Evolutionary conservation across 805 yeast genomes (phyloP).

Genomic region (Wickerhamomyces alni): DNA sequence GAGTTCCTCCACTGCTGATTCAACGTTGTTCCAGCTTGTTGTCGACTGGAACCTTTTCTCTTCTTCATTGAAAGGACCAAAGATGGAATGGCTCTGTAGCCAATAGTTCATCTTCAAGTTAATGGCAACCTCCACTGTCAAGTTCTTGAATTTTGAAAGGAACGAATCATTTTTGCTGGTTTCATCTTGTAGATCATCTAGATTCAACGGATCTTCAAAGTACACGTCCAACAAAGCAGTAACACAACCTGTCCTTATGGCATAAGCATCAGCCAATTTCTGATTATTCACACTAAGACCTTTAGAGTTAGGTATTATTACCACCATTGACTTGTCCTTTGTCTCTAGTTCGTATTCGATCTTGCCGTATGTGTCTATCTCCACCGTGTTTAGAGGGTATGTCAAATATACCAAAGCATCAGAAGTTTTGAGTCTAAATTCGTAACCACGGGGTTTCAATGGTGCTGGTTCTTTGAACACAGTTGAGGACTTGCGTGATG

Average conservation of each 20-base stretch:
- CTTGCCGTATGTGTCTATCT: constrained; percentile 20
- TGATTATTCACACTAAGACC: constrained; percentile 19
- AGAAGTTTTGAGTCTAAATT: constrained; percentile 13
- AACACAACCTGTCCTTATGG: constrained; percentile 23
- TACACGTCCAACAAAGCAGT: constrained; percentile 20
- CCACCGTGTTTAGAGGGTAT: constrained; percentile 16
- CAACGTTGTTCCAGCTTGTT: constrained; percentile 13
- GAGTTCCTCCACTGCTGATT: constrained; percentile 15
- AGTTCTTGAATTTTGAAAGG: constrained; percentile 13
- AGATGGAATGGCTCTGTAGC: constrained; percentile 18
- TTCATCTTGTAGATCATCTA: constrained; percentile 3
- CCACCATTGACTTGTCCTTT: constrained; percentile 21
- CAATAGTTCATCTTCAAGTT: constrained; percentile 15
- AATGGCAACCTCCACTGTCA: constrained; percentile 15
- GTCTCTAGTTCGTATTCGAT: constrained; percentile 20
- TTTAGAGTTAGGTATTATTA: constrained; percentile 20
- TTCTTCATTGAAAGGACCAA: constrained; percentile 15
- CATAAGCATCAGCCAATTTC: constrained; percentile 22
- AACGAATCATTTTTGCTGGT: constrained; percentile 3
- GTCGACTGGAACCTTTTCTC: constrained; percentile 13
- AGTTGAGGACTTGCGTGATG: constrained; percentile 11
- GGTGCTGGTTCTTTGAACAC: constrained; percentile 12
- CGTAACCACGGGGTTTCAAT: constrained; percentile 18
- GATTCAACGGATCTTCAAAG: constrained; percentile 16
- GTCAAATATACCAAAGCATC: constrained; percentile 17